These are phyloP conservation scores for Tuber microsphaerosporum DNA, from an alignment of 495 filamentous ascomycete species.

Conservation along the genomic window DNA sequence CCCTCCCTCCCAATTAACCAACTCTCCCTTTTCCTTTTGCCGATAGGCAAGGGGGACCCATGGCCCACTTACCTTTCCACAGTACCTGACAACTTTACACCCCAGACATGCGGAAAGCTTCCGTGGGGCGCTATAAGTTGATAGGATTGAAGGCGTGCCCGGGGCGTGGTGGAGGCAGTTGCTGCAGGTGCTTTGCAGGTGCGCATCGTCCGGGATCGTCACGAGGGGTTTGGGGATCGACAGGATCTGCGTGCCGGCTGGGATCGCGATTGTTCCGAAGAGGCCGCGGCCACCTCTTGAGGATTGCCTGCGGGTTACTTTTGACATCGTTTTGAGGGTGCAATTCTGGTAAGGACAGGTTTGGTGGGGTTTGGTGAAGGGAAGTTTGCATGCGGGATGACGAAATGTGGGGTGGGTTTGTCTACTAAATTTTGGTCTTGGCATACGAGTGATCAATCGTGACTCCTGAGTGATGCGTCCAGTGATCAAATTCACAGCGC, in stretches of 20 bases:
- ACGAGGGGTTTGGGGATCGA: slow-evolving; percentile 30
- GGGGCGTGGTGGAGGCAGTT: slow-evolving; percentile 11
- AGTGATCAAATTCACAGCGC: background rate
- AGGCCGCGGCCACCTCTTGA: slow-evolving; percentile 33
- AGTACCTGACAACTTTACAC: slow-evolving; percentile 60
- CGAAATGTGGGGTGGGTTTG: background rate
- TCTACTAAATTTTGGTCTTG: background rate
- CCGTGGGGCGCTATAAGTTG: background rate
- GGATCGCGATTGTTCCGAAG: slow-evolving; percentile 32
- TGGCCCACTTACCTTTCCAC: slow-evolving; percentile 52
- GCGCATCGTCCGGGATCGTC: slow-evolving; percentile 34
- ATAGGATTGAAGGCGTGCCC: background rate
- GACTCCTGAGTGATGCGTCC: background rate
- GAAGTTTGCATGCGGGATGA: background rate
- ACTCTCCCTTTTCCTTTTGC: slow-evolving; percentile 4
- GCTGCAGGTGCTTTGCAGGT: slow-evolving; percentile 32
- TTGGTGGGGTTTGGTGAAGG: background rate
- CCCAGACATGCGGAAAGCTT: slow-evolving; percentile 48
- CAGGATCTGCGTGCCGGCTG: slow-evolving; percentile 18
- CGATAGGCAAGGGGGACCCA: slow-evolving; percentile 25
- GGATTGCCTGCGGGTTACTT: slow-evolving; percentile 15
- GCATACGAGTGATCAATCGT: background rate
- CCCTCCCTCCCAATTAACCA: background rate
- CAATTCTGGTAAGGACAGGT: background rate
- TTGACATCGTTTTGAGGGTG: background rate